A percentile compares a stretch with the other conserved stretches of the same genome.
phyloP scores from a whole-genome alignment of 2,329 filamentous ascomycete genomes.

The Ophiostoma tasmaniense region DNA sequence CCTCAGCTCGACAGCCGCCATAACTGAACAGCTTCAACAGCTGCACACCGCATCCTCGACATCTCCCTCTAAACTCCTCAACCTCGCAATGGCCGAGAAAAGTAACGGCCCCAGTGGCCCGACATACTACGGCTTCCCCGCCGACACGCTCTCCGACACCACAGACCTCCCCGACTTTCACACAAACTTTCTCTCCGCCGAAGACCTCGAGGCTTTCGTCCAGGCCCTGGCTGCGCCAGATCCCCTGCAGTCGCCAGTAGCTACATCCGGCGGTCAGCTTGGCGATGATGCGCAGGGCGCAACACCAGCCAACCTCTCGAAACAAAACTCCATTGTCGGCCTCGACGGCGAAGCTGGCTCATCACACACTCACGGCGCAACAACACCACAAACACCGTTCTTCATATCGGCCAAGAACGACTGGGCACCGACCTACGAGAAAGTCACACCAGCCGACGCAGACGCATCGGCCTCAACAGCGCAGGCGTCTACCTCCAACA shows the following conservation, averaged over 20 bases:
- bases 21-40: not conserved
- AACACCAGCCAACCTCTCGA: constrained; percentile 33
- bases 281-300: constrained; percentile 21
- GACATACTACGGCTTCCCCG: constrained; percentile 46
- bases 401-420: constrained; percentile 91
- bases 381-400: constrained; percentile 22
- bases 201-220: constrained; percentile 70
- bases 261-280: constrained; percentile 37
- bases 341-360: constrained; percentile 26
- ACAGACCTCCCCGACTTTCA: constrained; percentile 68
- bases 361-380: not conserved
- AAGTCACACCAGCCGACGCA: constrained; percentile 34
- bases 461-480: not conserved
- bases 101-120: constrained; percentile 5
- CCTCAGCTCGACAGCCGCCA: not conserved
- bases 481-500: not conserved
- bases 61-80: not conserved
- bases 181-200: constrained; percentile 64
- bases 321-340: constrained; percentile 31
- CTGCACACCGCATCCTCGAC: not conserved
- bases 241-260: constrained; percentile 49
- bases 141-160: constrained; percentile 57
- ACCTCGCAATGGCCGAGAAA: constrained; percentile 12
- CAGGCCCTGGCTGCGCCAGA: constrained; percentile 77
- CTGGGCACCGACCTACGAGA: constrained; percentile 82